These are phyloP conservation scores for Pseudocercospora musae DNA, from an alignment of 2,329 filamentous ascomycete genomes.

Conservation along the genomic window DNA sequence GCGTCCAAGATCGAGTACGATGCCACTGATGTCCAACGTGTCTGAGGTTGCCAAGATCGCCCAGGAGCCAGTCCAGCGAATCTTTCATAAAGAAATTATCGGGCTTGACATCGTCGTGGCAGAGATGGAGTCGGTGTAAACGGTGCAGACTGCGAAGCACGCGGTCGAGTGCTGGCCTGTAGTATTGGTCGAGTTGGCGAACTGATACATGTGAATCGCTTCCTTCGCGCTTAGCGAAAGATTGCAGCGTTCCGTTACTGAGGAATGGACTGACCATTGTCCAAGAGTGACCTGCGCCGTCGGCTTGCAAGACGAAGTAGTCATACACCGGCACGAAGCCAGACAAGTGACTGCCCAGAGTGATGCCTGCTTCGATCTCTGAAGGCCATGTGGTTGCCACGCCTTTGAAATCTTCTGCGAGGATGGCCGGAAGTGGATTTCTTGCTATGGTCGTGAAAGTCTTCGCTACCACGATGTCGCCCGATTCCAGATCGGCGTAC, in stretches of 20 bases:
- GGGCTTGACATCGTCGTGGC: slow-evolving; percentile 40
- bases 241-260: slow-evolving; percentile 12
- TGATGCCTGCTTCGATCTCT: slow-evolving; percentile 21
- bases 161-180: slow-evolving; percentile 32
- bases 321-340: slow-evolving; percentile 18
- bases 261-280: slow-evolving; percentile 18
- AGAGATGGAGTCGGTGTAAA: slow-evolving; percentile 34
- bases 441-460: slow-evolving; percentile 9
- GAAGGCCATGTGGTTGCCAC: slow-evolving; percentile 19
- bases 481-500: slow-evolving; percentile 10
- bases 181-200: slow-evolving; percentile 26
- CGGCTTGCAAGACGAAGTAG: slow-evolving; percentile 18
- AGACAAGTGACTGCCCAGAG: background rate
- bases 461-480: slow-evolving; percentile 18
- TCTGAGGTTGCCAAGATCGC: slow-evolving; percentile 38
- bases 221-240: slow-evolving; percentile 13
- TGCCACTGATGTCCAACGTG: slow-evolving; percentile 30
- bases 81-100: slow-evolving; percentile 35
- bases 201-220: background rate
- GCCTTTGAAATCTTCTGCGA: slow-evolving; percentile 7
- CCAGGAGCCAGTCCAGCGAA: slow-evolving; percentile 31
- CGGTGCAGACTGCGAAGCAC: slow-evolving; percentile 27
- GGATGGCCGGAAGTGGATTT: slow-evolving; percentile 4
- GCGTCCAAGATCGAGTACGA: slow-evolving; percentile 12
- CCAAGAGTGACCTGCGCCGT: slow-evolving; percentile 12